Base-by-base conservation (phyloP, 768 basidiomycete genomes). In the Rhodotorula paludigena region DNA sequence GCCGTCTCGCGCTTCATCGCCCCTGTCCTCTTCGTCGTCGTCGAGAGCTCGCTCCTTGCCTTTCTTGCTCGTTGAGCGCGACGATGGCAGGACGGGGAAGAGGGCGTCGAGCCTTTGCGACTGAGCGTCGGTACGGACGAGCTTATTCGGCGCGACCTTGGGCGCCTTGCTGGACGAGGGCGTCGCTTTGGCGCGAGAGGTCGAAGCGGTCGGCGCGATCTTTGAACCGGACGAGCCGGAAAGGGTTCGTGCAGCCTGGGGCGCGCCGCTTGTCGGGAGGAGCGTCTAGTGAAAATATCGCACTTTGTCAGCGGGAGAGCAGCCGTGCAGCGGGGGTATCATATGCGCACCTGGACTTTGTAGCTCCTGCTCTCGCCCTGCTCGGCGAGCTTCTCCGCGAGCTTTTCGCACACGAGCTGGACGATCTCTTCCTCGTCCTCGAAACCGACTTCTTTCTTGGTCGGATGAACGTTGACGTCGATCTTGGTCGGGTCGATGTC, bases 401-500 rank as follows among this genome's bases (percentile, higher is more conserved):
- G 81, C 1, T 82, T 82, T 74, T 89, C 85, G 21, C 87, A 85
- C 52, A 98, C 85, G 14, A 81, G 81, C 71, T 90, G 86, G 11
- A 87, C 87, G 74, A 97, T 89, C 21, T 79, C 81, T 59, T 97
- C 94, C 77, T 98, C 92, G 68, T 96, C 85, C 56, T 97, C 78
- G 75, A 98, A 98, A 7, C 75, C 65, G 33, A 78, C 92, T 77
- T 97, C 93, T 52, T 89, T 88, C 77, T 99, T 99, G 4, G 96
- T 98, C 0, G 94, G 96, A 76, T 97, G 93, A 14, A 98, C 92
- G 74, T 99, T 99, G 60, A 97, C 93, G 74, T 99, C 96, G 25
- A 99, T 88, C 33, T 88, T 86, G 38, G 85, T 83, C 0, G 92
- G 91, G 68, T 92, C 87, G 73, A 97, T 87, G 48, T 86, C 82